Evolutionary conservation across 2,329 filamentous ascomycete species (phyloP).

Genomic region (Cordyceps cateniannulata): DNA sequence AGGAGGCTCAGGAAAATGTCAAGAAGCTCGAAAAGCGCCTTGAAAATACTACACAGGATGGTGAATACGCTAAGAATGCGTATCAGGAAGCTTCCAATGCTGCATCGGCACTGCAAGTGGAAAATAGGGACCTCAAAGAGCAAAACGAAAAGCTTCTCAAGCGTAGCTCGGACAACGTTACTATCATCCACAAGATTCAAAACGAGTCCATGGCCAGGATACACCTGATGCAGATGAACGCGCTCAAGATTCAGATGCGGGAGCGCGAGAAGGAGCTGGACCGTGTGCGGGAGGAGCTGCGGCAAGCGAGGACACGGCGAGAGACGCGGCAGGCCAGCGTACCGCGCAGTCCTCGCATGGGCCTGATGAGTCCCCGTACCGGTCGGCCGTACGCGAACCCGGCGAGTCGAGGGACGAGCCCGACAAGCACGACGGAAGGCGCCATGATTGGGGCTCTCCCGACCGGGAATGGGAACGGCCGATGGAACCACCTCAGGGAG

Average conservation of each 20-base stretch:
- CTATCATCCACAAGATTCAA: constrained; percentile 42
- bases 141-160: constrained; percentile 34
- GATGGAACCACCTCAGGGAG: constrained; percentile 41
- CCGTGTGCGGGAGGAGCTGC: constrained; percentile 42
- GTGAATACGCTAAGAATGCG: constrained; percentile 49
- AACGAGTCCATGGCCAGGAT: constrained; percentile 27
- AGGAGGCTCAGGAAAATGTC: constrained; percentile 31
- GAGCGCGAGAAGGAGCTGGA: constrained; percentile 48
- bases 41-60: constrained; percentile 38
- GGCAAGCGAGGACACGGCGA: constrained; percentile 40
- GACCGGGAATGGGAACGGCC: constrained; percentile 29
- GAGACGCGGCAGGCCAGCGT: constrained; percentile 52
- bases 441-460: constrained; percentile 17
- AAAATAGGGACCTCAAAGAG: constrained; percentile 40
- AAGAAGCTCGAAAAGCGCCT: constrained; percentile 34
- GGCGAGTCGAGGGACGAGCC: constrained; percentile 45
- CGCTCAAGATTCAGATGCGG: constrained; percentile 35
- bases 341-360: constrained; percentile 50
- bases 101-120: constrained; percentile 36
- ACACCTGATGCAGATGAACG: constrained; percentile 32
- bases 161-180: constrained; percentile 38
- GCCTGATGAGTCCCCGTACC: constrained; percentile 45
- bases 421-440: constrained; percentile 28
- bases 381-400: constrained; percentile 25
- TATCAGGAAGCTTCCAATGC: constrained; percentile 54